Conservation (phyloP, 163 green algal species). For the Scenedesmus sp. region DNA sequence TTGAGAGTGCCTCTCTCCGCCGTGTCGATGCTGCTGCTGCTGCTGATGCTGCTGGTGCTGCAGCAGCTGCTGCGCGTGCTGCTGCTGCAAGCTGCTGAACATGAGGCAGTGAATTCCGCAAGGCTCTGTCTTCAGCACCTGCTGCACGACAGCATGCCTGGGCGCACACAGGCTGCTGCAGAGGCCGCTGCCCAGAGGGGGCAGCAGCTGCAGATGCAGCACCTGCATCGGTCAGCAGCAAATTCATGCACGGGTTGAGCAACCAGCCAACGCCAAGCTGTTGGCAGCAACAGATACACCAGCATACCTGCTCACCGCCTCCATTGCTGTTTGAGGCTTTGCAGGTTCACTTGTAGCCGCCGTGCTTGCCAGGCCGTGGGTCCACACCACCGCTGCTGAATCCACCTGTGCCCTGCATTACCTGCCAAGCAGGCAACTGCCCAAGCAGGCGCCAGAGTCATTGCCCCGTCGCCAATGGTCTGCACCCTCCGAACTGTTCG, state of each 20-base stretch:
- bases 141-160: conserved; percentile 21
- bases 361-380: no score
- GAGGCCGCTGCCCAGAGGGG: not conserved
- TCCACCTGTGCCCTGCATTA: no score
- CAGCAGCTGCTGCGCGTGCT: conserved; percentile 12
- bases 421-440: no score
- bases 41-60: conserved; percentile 23
- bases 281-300: not conserved
- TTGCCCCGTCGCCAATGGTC: no score
- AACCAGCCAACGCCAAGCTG: not conserved
- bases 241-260: no score
- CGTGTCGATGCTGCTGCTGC: conserved; percentile 16
- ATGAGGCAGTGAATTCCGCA: conserved; percentile 35
- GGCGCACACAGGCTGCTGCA: conserved; percentile 21
- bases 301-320: no score
- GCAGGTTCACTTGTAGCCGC: no score
- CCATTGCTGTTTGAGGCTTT: no score
- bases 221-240: not conserved
- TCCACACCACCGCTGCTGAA: no score
- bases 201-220: conserved; percentile 14
- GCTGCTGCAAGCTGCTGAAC: conserved; percentile 36
- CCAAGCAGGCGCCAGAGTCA: no score
- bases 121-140: not conserved
- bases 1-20: not conserved
- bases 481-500: no score